These are phyloP conservation scores for Lanmaoa pseudosensibilis DNA, from an alignment of 768 basidiomycete species.

Conservation along the genomic window DNA sequence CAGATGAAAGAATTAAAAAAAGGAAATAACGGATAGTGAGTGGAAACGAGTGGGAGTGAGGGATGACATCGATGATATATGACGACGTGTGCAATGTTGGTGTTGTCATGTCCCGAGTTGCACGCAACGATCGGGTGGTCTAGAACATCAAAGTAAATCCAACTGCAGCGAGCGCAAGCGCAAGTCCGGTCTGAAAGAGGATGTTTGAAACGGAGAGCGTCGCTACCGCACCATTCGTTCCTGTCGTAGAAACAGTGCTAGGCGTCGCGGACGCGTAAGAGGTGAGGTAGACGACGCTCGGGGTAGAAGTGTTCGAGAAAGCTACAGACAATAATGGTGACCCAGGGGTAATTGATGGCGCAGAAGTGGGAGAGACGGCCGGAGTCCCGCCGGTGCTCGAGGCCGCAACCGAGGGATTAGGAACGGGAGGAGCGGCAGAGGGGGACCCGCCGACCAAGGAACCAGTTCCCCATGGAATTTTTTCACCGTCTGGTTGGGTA, in stretches of 20 bases:
- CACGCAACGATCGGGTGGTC: neutral
- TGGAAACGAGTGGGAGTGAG: neutral
- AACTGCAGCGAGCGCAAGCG: slow-evolving; percentile 20
- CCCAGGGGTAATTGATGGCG: slow-evolving; percentile 4
- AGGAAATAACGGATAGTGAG: neutral
- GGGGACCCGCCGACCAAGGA: slow-evolving; percentile 48
- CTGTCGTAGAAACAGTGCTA: neutral
- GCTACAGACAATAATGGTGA: neutral
- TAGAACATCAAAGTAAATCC: slow-evolving; percentile 22
- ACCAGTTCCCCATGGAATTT: slow-evolving; percentile 69
- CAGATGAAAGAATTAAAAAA: neutral
- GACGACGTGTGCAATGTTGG: neutral
- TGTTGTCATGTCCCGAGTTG: neutral
- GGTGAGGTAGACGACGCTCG: neutral
- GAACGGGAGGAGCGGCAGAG: slow-evolving; percentile 28
- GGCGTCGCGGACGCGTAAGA: neutral
- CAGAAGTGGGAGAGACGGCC: neutral
- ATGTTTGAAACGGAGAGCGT: slow-evolving; percentile 1
- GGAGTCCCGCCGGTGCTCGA: slow-evolving; percentile 3
- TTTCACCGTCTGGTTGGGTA: slow-evolving; percentile 49
- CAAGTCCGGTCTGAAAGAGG: slow-evolving; percentile 17
- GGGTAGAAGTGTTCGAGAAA: neutral
- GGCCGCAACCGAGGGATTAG: slow-evolving; percentile 4
- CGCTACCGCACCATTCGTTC: slow-evolving; percentile 8
- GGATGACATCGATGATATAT: neutral